Evolutionary conservation across 2,329 filamentous ascomycete genomes (phyloP).

Genomic region (Penicillium sp.): DNA sequence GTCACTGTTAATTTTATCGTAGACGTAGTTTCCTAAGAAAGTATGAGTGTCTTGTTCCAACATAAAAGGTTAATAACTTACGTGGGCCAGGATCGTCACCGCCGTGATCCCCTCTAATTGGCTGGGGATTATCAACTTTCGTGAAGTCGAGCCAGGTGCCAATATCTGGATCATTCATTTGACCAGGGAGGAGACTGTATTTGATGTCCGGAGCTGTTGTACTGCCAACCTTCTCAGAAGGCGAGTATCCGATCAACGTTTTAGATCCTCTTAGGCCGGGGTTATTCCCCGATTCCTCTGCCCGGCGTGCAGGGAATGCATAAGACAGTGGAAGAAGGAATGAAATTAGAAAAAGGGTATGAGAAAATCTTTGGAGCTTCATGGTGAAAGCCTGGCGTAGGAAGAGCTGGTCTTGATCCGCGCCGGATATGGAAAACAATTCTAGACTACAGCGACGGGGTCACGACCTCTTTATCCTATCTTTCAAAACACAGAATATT

Average conservation of each 20-base stretch:
- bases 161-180: constrained; percentile 55
- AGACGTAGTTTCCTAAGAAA: constrained; percentile 47
- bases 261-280: constrained; percentile 34
- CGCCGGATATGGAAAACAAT: no score
- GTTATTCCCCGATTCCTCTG: constrained; percentile 19
- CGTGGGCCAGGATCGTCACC: constrained; percentile 59
- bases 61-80: constrained; percentile 20
- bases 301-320: constrained; percentile 28
- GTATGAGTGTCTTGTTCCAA: neutral
- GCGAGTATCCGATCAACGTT: constrained; percentile 45
- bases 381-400: constrained; percentile 3
- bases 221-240: constrained; percentile 39
- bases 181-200: constrained; percentile 54
- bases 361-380: constrained; percentile 15
- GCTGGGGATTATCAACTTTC: constrained; percentile 57
- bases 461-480: no score
- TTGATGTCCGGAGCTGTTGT: constrained; percentile 42
- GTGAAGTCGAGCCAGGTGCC: constrained; percentile 61
- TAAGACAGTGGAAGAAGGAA: constrained; percentile 16
- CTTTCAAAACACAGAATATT: neutral
- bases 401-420: no score
- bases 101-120: constrained; percentile 57
- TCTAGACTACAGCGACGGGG: no score
- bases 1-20: constrained; percentile 61
- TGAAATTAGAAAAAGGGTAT: constrained; percentile 5